phyloP scores from a whole-genome alignment of 768 basidiomycete species.

The Cubamyces lactineus region DNA sequence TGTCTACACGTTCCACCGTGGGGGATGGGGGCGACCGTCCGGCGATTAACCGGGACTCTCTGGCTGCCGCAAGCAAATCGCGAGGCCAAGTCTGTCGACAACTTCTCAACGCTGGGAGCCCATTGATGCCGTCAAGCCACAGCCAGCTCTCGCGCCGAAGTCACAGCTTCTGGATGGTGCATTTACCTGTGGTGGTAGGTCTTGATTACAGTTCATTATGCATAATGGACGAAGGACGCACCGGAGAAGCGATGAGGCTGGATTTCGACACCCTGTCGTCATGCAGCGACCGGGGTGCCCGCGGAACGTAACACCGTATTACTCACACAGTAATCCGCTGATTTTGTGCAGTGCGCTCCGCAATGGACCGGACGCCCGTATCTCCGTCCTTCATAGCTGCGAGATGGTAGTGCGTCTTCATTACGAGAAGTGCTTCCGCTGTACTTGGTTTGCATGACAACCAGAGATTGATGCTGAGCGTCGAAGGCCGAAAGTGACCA shows the following conservation, averaged over 20 bases:
- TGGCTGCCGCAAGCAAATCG: conserved; percentile 9
- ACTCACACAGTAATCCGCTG: neutral
- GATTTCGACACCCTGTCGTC: conserved; percentile 7
- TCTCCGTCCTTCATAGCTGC: neutral
- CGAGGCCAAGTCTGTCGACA: conserved; percentile 13
- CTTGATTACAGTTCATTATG: conserved; percentile 21
- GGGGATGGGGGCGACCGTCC: conserved; percentile 7
- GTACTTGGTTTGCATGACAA: neutral
- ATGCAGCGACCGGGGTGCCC: conserved; percentile 16
- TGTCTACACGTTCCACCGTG: conserved; percentile 5
- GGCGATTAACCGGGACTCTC: conserved; percentile 22
- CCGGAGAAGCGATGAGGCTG: conserved; percentile 15
- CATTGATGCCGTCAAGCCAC: conserved; percentile 17
- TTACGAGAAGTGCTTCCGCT: conserved; percentile 5
- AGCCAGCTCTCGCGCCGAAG: conserved; percentile 3
- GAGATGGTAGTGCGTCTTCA: neutral
- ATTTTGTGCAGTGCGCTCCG: neutral
- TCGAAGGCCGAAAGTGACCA: neutral
- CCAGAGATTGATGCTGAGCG: neutral
- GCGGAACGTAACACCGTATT: conserved; percentile 1
- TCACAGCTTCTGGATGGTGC: neutral
- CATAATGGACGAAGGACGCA: conserved; percentile 20
- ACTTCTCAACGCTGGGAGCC: conserved; percentile 18
- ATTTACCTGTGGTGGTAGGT: conserved; percentile 4
- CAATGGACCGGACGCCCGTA: neutral